Percentiles rank a stretch among this genome's conserved stretches.
Evolutionary conservation across 352 stramenopile genomes (phyloP).

Genomic region (Phytophthora uliginosa): DNA sequence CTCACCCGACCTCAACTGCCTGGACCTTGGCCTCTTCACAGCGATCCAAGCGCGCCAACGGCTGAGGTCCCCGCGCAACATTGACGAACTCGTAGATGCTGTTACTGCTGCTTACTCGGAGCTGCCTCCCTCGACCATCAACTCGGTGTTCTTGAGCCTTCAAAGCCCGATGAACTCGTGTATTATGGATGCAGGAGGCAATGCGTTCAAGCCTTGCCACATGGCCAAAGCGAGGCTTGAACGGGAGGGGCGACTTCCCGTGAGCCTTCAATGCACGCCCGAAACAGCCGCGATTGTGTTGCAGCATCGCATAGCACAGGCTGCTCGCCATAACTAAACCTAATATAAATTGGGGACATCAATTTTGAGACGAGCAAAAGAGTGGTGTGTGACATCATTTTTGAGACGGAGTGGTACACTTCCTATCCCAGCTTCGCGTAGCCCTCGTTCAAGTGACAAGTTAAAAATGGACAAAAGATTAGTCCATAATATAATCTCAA

Average conservation of each 20-base stretch:
- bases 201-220: too few relatives aligned
- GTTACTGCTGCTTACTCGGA: slow-evolving; percentile 3
- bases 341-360: neutral
- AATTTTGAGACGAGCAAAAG: neutral
- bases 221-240: slow-evolving; percentile 1
- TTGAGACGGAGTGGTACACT: neutral
- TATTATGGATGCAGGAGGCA: slow-evolving; percentile 16
- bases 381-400: neutral
- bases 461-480: too few relatives aligned
- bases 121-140: slow-evolving; percentile 5
- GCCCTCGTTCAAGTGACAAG: too few relatives aligned
- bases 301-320: neutral
- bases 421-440: too few relatives aligned
- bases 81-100: slow-evolving; percentile 14
- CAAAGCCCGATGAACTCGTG: too few relatives aligned
- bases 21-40: too few relatives aligned
- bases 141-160: slow-evolving; percentile 10
- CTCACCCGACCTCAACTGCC: too few relatives aligned
- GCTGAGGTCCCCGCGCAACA: neutral
- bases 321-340: slow-evolving; percentile 1
- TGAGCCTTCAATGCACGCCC: neutral
- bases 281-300: neutral
- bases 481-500: too few relatives aligned
- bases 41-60: too few relatives aligned
- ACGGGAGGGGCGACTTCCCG: too few relatives aligned